A percentile compares a stretch with the other conserved stretches of the same genome.
Conservation (phyloP, 345 rosid species). For the Clausena lansium region DNA sequence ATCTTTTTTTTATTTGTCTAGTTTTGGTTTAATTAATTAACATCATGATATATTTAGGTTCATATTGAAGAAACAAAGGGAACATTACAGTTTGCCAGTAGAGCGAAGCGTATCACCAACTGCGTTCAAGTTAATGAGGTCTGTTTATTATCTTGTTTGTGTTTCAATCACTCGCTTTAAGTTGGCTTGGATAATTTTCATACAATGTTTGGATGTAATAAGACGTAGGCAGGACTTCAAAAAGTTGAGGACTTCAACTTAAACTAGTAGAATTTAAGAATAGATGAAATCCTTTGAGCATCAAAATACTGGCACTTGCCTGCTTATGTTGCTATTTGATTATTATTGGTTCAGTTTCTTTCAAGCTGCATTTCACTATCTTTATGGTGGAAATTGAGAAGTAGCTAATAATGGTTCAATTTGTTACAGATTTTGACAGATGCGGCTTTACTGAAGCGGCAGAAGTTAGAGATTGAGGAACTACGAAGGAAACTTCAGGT, state of each 20-base stretch:
- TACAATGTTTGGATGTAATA: not conserved
- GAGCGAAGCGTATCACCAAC: slow-evolving; percentile 93
- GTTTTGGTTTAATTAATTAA: slow-evolving; percentile 8
- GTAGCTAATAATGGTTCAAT: slow-evolving; percentile 28
- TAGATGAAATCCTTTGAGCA: slow-evolving; percentile 1
- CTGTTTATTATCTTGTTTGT: slow-evolving; percentile 11
- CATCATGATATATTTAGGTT: slow-evolving; percentile 37
- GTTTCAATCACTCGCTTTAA: slow-evolving; percentile 5
- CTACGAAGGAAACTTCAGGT: slow-evolving; percentile 84
- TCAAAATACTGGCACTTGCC: slow-evolving; percentile 8
- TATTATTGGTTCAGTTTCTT: not conserved
- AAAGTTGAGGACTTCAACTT: not conserved
- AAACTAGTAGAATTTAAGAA: not conserved
- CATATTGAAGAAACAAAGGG: slow-evolving; percentile 97
- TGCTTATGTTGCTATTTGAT: not conserved
- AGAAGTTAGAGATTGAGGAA: slow-evolving; percentile 93
- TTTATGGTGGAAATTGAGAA: slow-evolving; percentile 14
- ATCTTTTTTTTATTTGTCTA: not conserved
- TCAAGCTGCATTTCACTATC: not conserved
- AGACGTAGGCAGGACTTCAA: not conserved
- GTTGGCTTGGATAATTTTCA: not conserved
- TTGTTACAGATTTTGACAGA: slow-evolving; percentile 77
- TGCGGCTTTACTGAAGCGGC: slow-evolving; percentile 88
- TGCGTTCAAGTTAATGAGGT: slow-evolving; percentile 99
- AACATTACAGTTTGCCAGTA: slow-evolving; percentile 91